Conservation (phyloP, 805 yeast genomes). For the Candida palmyrensis region DNA sequence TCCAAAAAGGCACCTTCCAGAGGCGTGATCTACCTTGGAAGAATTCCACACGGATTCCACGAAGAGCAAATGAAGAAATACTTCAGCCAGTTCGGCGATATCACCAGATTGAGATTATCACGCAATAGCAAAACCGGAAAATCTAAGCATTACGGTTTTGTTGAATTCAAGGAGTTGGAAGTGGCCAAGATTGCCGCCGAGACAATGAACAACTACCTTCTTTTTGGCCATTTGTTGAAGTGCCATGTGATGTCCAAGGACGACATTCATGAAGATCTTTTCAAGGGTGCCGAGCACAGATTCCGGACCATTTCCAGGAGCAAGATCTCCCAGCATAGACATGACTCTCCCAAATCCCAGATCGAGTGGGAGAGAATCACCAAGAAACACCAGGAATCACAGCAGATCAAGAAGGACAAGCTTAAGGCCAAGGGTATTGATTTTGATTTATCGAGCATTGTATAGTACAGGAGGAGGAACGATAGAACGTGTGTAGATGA, state of each 20-base stretch:
- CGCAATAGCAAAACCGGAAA: constrained; percentile 88
- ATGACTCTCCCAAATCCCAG: constrained; percentile 54
- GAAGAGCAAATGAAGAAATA: constrained; percentile 76
- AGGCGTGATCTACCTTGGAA: constrained; percentile 83
- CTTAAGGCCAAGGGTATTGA: constrained; percentile 58
- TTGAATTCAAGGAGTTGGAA: constrained; percentile 69
- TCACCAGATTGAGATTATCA: constrained; percentile 72
- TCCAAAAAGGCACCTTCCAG: constrained; percentile 21
- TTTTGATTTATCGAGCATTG: constrained; percentile 26
- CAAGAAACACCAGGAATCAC: constrained; percentile 37
- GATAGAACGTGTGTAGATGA: too few species aligned
- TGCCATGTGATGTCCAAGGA: constrained; percentile 51
- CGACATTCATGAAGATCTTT: constrained; percentile 52
- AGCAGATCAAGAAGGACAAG: constrained; percentile 41
- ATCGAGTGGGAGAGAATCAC: constrained; percentile 53
- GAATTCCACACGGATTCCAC: constrained; percentile 89
- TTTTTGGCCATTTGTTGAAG: constrained; percentile 82
- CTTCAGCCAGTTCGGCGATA: constrained; percentile 86
- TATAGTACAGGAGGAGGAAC: constrained; percentile 3
- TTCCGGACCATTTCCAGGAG: constrained; percentile 59
- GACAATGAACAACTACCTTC: constrained; percentile 90
- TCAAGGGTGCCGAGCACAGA: constrained; percentile 50
- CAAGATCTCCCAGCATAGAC: constrained; percentile 45
- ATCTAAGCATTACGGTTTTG: constrained; percentile 85
- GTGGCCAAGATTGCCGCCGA: constrained; percentile 90